These are phyloP conservation scores for Thecaphora thlaspeos DNA, from an alignment of 1,284 basidiomycete species.

Conservation along the genomic window DNA sequence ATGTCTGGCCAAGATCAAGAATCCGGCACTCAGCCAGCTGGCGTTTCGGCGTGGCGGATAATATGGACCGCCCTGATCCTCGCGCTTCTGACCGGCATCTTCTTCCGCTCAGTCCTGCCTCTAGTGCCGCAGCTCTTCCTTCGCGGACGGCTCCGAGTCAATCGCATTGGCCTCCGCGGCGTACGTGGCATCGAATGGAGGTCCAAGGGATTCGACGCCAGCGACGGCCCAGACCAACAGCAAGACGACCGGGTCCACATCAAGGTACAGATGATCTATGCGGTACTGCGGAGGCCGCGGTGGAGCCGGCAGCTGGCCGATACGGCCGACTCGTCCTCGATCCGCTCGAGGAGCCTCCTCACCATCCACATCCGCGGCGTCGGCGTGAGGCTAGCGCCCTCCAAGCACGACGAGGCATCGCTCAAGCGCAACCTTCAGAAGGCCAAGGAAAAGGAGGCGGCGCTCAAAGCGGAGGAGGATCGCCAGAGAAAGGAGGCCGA, in stretches of 20 bases:
- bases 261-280: slow-evolving; percentile 34
- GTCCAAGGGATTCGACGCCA: slow-evolving; percentile 37
- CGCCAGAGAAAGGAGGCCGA: slow-evolving; percentile 6
- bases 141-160: slow-evolving; percentile 40
- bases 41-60: slow-evolving; percentile 11
- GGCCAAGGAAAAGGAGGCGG: slow-evolving; percentile 3
- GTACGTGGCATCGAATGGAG: slow-evolving; percentile 47
- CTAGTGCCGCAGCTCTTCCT: slow-evolving; percentile 42
- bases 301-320: neutral
- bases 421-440: neutral
- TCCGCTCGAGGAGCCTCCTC: slow-evolving; percentile 8
- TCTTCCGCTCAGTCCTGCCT: slow-evolving; percentile 45
- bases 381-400: slow-evolving; percentile 33
- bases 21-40: slow-evolving; percentile 47
- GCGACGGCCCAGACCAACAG: slow-evolving; percentile 16
- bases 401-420: slow-evolving; percentile 1
- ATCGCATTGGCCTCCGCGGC: slow-evolving; percentile 37
- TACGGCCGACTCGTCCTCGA: neutral
- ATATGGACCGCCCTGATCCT: slow-evolving; percentile 17
- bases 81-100: slow-evolving; percentile 25
- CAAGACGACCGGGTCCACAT: slow-evolving; percentile 29
- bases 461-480: neutral
- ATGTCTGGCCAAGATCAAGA: no score
- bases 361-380: slow-evolving; percentile 46
- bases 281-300: slow-evolving; percentile 1